Conservation (phyloP, 2,329 filamentous ascomycete species). For the Penicillium freii region DNA sequence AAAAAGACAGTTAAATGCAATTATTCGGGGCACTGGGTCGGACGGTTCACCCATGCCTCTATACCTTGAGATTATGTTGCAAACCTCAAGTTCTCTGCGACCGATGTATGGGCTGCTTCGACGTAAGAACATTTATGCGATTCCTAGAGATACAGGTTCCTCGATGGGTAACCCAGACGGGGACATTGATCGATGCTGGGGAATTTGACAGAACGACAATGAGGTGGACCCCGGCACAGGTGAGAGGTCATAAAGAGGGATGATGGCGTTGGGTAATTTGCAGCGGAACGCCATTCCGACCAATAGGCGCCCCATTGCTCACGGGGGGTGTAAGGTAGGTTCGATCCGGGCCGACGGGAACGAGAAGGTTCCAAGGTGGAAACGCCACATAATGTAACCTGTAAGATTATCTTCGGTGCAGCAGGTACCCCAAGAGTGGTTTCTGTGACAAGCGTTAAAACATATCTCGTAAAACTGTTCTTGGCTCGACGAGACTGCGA, state of each 20-base stretch:
- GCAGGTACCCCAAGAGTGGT: background rate
- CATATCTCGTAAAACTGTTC: background rate
- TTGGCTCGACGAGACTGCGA: background rate
- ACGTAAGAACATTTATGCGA: background rate
- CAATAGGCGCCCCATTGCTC: no score
- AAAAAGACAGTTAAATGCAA: background rate
- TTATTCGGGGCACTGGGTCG: background rate
- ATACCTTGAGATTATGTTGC: background rate
- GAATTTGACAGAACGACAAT: no score
- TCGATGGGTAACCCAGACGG: no score
- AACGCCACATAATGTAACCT: background rate
- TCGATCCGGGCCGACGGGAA: background rate
- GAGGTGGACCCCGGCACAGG: no score
- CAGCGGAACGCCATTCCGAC: no score
- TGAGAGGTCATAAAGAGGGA: no score
- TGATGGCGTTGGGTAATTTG: no score
- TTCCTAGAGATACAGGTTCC: background rate
- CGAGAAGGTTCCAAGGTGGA: no score
- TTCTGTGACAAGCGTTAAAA: no score
- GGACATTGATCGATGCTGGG: no score
- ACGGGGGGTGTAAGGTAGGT: background rate
- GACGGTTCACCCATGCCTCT: no score
- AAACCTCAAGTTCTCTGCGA: background rate
- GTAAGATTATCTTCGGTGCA: background rate
- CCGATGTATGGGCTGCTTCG: background rate